Evolutionary conservation across 2,329 filamentous ascomycete species (phyloP).

Genomic region (Stromatinia cepivora): DNA sequence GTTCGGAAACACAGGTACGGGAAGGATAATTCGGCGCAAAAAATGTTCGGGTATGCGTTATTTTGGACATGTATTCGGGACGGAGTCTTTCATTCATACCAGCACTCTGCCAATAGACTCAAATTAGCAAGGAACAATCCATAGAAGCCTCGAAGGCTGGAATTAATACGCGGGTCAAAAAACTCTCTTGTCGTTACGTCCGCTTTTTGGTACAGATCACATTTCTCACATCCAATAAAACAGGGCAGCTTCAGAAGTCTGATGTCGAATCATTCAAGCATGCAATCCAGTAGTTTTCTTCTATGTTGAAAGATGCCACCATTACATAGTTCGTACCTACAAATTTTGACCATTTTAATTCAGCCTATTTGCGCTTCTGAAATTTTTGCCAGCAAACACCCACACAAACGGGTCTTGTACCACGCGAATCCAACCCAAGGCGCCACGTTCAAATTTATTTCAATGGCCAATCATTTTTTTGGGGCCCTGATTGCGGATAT

Average conservation of each 20-base stretch:
- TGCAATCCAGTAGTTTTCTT: background rate
- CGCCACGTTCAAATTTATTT: slow-evolving; percentile 20
- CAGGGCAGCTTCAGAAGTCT: background rate
- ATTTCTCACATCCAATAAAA: background rate
- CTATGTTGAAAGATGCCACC: background rate
- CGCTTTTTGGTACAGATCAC: background rate
- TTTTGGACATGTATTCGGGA: background rate
- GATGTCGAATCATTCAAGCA: slow-evolving; percentile 13
- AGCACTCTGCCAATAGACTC: background rate
- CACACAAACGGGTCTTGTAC: slow-evolving; percentile 16
- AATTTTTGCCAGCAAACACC: slow-evolving; percentile 26
- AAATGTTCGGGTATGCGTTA: background rate
- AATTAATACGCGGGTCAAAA: background rate
- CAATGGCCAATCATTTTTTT: slow-evolving; percentile 23
- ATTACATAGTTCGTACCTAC: background rate
- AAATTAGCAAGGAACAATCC: background rate
- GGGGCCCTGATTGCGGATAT: slow-evolving; percentile 1
- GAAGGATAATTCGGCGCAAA: background rate
- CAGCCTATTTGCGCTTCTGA: background rate
- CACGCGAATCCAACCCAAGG: slow-evolving; percentile 21
- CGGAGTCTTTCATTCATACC: background rate
- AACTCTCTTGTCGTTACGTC: background rate
- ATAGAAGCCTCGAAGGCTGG: slow-evolving; percentile 8
- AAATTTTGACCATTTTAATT: background rate
- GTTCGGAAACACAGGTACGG: background rate